A percentile compares a stretch with the other conserved stretches of the same genome.
These are phyloP conservation scores for Fusarium liriodendri DNA, from an alignment of 2,329 filamentous ascomycete genomes.

Conservation along the genomic window DNA sequence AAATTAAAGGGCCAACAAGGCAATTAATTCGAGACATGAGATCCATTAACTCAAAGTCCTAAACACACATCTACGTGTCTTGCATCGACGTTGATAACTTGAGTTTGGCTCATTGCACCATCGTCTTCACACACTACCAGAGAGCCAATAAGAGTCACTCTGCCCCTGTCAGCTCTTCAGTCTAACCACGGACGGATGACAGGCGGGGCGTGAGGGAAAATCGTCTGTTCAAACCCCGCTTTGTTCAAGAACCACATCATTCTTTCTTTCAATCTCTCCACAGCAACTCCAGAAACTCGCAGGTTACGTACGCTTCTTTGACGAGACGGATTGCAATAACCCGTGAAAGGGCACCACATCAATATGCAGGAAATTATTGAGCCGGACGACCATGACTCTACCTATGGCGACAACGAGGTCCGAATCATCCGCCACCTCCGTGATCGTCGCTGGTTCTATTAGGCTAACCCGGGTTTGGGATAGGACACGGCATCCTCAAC, in stretches of 20 bases:
- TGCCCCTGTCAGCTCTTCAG: background rate
- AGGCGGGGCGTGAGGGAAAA: background rate
- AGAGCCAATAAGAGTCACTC: background rate
- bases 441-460: background rate
- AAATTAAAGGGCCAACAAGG: background rate
- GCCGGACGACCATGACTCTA: background rate
- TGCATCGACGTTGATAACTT: background rate
- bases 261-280: background rate
- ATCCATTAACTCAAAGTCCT: background rate
- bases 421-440: background rate
- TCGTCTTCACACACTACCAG: background rate
- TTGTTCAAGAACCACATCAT: background rate
- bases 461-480: background rate
- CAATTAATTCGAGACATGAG: background rate
- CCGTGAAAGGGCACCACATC: background rate
- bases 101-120: background rate
- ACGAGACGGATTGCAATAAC: background rate
- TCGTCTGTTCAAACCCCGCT: background rate
- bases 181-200: background rate
- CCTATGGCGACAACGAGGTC: background rate
- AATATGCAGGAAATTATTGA: background rate
- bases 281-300: background rate
- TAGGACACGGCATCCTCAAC: slow-evolving; percentile 8
- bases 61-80: background rate
- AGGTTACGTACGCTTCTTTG: background rate